Percentiles rank a stretch among this genome's conserved stretches.
Conservation (phyloP, 306 rosid genomes). For the Cercis canadensis region DNA sequence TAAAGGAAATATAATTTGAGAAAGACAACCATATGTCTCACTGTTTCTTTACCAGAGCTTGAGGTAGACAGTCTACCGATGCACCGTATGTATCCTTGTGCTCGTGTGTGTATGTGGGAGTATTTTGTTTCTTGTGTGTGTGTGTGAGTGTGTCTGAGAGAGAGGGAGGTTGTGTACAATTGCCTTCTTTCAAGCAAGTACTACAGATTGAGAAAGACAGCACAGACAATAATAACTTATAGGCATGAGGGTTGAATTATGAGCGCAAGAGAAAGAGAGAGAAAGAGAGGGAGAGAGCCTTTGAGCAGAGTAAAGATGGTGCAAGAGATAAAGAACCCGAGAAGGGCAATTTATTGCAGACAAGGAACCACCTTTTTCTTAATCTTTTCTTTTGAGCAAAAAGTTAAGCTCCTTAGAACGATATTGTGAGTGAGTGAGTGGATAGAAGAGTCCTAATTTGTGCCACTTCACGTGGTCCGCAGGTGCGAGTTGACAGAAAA, state of each 20-base stretch:
- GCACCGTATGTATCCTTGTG: neutral
- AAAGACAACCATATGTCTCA: conserved; percentile 45
- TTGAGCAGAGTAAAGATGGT: conserved; percentile 31
- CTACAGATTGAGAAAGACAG: conserved; percentile 68
- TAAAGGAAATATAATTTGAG: conserved; percentile 37
- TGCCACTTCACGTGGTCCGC: conserved; percentile 87
- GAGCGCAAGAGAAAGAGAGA: conserved; percentile 26
- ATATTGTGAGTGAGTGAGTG: conserved; percentile 59
- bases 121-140: neutral
- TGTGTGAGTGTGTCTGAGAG: conserved; percentile 22
- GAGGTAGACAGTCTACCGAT: conserved; percentile 42
- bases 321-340: conserved; percentile 44
- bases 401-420: conserved; percentile 55
- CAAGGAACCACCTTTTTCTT: conserved; percentile 53
- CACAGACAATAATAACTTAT: conserved; percentile 51
- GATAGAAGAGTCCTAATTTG: conserved; percentile 46
- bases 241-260: conserved; percentile 43
- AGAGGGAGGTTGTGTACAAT: conserved; percentile 26
- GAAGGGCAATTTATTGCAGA: conserved; percentile 56
- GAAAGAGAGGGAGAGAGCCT: conserved; percentile 3
- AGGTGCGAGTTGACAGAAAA: conserved; percentile 52
- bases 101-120: neutral
- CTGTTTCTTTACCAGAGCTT: conserved; percentile 20
- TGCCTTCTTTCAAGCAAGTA: conserved; percentile 39
- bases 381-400: conserved; percentile 52